Conservation (phyloP, 768 basidiomycete genomes). For the Calocybe gangraenosa region DNA sequence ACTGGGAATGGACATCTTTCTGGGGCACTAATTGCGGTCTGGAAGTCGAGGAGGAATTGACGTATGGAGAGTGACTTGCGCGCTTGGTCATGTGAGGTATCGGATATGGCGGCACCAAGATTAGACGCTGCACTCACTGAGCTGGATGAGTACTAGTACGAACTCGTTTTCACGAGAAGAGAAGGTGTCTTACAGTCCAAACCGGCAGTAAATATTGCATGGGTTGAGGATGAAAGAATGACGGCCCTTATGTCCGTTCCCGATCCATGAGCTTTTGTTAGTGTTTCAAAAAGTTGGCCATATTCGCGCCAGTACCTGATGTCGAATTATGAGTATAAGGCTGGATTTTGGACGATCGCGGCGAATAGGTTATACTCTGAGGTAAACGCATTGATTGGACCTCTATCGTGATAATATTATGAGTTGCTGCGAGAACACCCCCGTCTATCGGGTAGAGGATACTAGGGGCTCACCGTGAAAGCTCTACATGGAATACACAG, state of each 20-base stretch:
- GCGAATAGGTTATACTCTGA: conserved; percentile 30
- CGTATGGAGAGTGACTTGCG: conserved; percentile 48
- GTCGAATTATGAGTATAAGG: not conserved
- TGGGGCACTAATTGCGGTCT: conserved; percentile 64
- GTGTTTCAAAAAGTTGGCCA: conserved; percentile 51
- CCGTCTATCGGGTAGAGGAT: not conserved
- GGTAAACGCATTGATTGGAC: conserved; percentile 66
- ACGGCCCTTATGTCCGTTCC: conserved; percentile 59
- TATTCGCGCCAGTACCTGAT: conserved; percentile 73
- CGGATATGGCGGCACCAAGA: conserved; percentile 19
- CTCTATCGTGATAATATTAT: conserved; percentile 26
- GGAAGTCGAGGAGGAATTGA: conserved; percentile 53
- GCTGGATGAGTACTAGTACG: not conserved
- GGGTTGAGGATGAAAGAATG: conserved; percentile 66
- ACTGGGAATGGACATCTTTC: conserved; percentile 74
- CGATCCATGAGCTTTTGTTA: conserved; percentile 33
- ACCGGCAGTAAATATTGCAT: conserved; percentile 80
- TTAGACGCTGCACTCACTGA: conserved; percentile 29
- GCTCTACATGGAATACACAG: conserved; percentile 41
- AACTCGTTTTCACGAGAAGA: not conserved
- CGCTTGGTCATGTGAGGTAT: conserved; percentile 40
- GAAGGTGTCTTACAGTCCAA: conserved; percentile 58
- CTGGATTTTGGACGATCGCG: not conserved
- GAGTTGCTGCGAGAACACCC: not conserved
- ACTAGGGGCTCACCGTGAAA: conserved; percentile 34